A percentile compares a stretch with the other conserved stretches of the same genome.
phyloP scores from a whole-genome alignment of 371 early-diverging fungal genomes.

The Sporodiniella umbellata region DNA sequence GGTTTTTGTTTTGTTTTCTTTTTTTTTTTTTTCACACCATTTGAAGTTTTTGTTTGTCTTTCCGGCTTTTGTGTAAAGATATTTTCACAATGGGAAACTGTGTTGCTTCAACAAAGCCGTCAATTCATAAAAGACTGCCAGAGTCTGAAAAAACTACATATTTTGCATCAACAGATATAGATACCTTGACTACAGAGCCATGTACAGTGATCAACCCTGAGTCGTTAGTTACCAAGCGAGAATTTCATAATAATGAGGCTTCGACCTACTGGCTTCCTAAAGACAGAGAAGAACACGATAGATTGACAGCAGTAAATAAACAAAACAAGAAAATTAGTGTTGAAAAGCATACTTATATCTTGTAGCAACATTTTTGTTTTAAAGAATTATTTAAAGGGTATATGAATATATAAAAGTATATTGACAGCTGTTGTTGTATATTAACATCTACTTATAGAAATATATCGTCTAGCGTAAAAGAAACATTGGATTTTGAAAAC shows the following conservation, averaged over 20 bases:
- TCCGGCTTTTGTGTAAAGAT: no score
- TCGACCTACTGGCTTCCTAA: slow-evolving; percentile 15
- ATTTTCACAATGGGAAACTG: no score
- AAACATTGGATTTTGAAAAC: slow-evolving; percentile 5
- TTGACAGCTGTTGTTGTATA: not conserved
- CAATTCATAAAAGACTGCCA: no score
- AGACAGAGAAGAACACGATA: slow-evolving; percentile 14
- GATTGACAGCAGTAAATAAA: slow-evolving; percentile 11
- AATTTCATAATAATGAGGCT: slow-evolving; percentile 11
- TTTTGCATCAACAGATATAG: no score
- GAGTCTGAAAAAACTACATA: no score
- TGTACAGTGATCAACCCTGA: no score
- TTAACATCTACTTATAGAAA: not conserved
- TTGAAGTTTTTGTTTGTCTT: no score
- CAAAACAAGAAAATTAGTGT: not conserved
- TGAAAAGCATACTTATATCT: not conserved
- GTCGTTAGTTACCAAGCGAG: no score
- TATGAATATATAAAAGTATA: not conserved
- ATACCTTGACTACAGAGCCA: no score
- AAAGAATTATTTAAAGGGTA: slow-evolving; percentile 29
- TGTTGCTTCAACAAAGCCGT: no score
- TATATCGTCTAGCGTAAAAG: not conserved
- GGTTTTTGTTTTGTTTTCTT: no score
- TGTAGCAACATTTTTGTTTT: slow-evolving; percentile 29
- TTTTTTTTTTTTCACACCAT: no score